Evolutionary conservation across 176 grass and related monocot species (phyloP).

Genomic region (Eleusine indica): DNA sequence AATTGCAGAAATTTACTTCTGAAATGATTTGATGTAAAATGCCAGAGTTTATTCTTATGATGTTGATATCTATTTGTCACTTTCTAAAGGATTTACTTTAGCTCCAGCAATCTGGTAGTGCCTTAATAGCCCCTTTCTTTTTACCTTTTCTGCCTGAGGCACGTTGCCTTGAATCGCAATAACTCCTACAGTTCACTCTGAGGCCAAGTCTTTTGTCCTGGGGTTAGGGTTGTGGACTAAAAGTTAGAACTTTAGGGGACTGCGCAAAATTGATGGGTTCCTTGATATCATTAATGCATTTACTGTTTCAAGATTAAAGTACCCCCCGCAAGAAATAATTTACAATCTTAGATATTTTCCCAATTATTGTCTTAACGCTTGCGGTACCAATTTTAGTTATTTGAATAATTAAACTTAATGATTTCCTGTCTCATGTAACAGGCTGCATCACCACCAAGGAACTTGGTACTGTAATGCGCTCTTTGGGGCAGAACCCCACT

Average conservation of each 20-base stretch:
- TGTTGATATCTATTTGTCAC: background rate
- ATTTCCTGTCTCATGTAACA: constrained; percentile 9
- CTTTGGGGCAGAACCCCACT: constrained; percentile 54
- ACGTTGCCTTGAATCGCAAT: background rate
- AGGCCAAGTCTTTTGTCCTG: background rate
- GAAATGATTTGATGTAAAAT: constrained; percentile 13
- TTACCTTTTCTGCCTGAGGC: constrained; percentile 17
- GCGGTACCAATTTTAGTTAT: background rate
- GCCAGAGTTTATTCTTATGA: background rate
- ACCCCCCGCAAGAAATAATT: background rate
- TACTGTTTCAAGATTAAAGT: constrained; percentile 1
- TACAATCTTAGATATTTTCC: background rate
- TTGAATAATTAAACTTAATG: background rate
- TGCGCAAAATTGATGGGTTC: background rate
- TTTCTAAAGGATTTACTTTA: background rate
- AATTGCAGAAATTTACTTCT: background rate
- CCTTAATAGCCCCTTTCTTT: background rate
- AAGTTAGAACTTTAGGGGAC: background rate
- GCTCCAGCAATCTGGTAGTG: constrained; percentile 1
- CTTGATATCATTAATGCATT: background rate
- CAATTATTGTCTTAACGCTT: background rate
- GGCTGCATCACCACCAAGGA: constrained; percentile 61
- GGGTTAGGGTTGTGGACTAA: background rate
- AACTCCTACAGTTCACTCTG: background rate
- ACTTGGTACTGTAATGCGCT: constrained; percentile 54